phyloP scores from a whole-genome alignment of 306 rosid genomes.

The Rosa rugosa region DNA sequence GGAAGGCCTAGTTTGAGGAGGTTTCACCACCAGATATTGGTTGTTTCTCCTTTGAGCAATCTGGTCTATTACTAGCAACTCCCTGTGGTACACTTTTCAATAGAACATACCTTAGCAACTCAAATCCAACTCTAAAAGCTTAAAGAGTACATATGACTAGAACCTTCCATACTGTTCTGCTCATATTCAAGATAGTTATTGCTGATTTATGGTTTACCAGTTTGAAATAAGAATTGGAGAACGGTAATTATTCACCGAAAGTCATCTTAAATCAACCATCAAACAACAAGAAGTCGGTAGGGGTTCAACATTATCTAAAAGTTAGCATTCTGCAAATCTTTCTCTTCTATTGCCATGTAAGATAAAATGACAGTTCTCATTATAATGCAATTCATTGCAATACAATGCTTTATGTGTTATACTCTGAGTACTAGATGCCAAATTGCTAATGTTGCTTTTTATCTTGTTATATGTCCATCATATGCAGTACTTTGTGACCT shows the following conservation, averaged over 20 bases:
- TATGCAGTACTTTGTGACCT: background rate
- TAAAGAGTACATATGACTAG: background rate
- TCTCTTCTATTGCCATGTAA: background rate
- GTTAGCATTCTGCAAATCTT: background rate
- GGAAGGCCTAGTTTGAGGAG: slow-evolving; percentile 1
- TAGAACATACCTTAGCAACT: background rate
- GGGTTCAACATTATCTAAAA: background rate
- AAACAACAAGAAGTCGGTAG: background rate
- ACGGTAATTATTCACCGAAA: background rate
- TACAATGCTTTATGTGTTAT: background rate
- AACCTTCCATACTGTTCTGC: background rate
- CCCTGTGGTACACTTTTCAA: background rate
- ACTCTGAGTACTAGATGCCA: background rate
- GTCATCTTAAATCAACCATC: background rate
- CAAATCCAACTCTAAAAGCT: background rate
- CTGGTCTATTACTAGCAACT: background rate
- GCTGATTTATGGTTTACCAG: background rate
- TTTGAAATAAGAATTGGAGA: background rate
- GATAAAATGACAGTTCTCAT: background rate
- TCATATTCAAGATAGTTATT: background rate
- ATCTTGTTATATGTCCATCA: background rate
- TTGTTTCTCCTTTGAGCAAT: slow-evolving; percentile 1
- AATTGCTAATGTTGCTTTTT: slow-evolving; percentile 7
- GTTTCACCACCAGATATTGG: background rate
- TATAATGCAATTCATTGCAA: background rate